Conservation (phyloP, 1,284 basidiomycete species). For the Taiwanofungus camphoratus region DNA sequence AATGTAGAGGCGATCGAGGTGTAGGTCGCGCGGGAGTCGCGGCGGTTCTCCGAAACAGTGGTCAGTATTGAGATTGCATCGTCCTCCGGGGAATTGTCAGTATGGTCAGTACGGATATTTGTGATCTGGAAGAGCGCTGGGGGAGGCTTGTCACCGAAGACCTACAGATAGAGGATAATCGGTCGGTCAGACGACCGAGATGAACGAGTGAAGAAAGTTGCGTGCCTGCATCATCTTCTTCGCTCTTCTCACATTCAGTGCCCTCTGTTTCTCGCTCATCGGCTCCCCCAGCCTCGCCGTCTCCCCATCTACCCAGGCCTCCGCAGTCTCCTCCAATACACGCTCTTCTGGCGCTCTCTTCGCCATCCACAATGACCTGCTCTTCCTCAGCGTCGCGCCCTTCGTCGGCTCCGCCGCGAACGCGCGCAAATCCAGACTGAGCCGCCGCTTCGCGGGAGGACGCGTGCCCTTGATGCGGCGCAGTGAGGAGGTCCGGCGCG, state of each 20-base stretch:
- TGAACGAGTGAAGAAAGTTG: slow-evolving; percentile 3
- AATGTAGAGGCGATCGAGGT: slow-evolving; percentile 23
- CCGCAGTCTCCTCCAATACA: neutral
- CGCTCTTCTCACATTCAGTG: slow-evolving; percentile 37
- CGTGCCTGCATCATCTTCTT: slow-evolving; percentile 44
- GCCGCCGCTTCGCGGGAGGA: slow-evolving; percentile 11
- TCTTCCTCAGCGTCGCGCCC: slow-evolving; percentile 10
- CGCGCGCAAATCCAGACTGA: slow-evolving; percentile 23
- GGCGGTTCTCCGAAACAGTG: slow-evolving; percentile 12
- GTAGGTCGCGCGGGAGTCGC: slow-evolving; percentile 26
- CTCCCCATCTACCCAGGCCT: slow-evolving; percentile 6
- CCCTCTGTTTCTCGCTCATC: slow-evolving; percentile 30
- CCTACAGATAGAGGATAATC: slow-evolving; percentile 22
- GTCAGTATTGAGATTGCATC: slow-evolving; percentile 13
- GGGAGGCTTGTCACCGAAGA: slow-evolving; percentile 43
- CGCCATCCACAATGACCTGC: slow-evolving; percentile 3
- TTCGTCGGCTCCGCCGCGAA: slow-evolving; percentile 12
- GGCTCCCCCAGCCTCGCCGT: slow-evolving; percentile 9
- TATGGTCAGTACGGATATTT: slow-evolving; percentile 17
- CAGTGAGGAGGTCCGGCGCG: slow-evolving; percentile 15
- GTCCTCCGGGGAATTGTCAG: slow-evolving; percentile 8
- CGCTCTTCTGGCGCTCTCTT: slow-evolving; percentile 1
- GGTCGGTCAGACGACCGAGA: neutral
- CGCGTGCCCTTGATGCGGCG: slow-evolving; percentile 12
- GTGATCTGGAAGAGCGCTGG: slow-evolving; percentile 29